These are phyloP conservation scores for Thelonectria blattea DNA, from an alignment of 2,329 filamentous ascomycete genomes.

Conservation along the genomic window DNA sequence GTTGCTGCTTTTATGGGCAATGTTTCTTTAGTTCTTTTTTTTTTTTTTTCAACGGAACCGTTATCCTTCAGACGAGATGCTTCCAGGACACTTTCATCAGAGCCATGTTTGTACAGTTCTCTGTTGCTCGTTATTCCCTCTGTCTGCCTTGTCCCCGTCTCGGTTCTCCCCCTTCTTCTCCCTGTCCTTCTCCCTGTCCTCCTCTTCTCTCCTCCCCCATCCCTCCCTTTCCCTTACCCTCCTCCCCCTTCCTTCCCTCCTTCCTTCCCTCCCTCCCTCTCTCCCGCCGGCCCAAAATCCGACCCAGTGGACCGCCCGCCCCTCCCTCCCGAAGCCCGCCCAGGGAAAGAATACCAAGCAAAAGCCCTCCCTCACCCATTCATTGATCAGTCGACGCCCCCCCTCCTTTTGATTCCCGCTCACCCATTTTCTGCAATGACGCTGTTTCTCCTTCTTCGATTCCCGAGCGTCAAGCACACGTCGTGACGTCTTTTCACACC, in stretches of 20 bases:
- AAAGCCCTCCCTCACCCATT: neutral
- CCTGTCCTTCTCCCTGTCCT: no score
- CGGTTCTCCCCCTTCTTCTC: no score
- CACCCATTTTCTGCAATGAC: neutral
- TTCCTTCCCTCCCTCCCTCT: slow-evolving; percentile 11
- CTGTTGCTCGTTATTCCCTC: no score
- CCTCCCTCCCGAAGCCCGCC: neutral
- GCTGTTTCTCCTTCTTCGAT: neutral
- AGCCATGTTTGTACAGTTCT: no score
- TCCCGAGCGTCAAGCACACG: neutral
- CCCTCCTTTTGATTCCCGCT: neutral
- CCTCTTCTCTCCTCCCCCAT: no score
- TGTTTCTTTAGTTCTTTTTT: neutral
- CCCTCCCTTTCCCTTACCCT: neutral
- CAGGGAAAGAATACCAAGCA: slow-evolving; percentile 11
- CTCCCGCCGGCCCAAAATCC: slow-evolving; percentile 31
- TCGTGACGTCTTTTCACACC: neutral
- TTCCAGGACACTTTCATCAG: no score
- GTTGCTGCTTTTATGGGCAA: slow-evolving; percentile 32
- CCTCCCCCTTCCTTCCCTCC: neutral
- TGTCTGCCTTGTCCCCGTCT: no score
- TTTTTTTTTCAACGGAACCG: neutral
- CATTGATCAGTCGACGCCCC: slow-evolving; percentile 16
- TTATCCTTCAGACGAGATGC: no score
- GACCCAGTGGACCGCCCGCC: slow-evolving; percentile 28